Evolutionary conservation across 345 rosid genomes (phyloP).

Genomic region (Eucalyptus shirleyi): DNA sequence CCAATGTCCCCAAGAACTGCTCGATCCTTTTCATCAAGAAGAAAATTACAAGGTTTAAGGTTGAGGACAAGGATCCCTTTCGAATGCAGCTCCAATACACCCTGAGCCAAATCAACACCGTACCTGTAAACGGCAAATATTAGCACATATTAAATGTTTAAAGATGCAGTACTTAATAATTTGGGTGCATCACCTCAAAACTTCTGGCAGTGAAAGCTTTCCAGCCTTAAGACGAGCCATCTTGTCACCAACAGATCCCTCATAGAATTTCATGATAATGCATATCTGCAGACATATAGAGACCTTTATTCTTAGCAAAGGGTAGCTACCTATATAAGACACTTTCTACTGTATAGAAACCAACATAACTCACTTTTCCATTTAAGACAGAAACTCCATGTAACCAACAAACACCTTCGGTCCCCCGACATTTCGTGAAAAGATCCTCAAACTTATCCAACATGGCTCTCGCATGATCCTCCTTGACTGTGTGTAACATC

Average conservation of each 20-base stretch:
- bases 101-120: conserved; percentile 56
- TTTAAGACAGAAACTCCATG: conserved; percentile 61
- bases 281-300: conserved; percentile 30
- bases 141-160: not conserved
- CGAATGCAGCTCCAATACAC: conserved; percentile 53
- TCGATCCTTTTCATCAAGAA: conserved; percentile 53
- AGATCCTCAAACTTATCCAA: conserved; percentile 54
- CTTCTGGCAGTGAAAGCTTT: conserved; percentile 49
- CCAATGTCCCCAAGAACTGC: conserved; percentile 78
- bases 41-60: conserved; percentile 72
- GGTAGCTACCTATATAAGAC: not conserved
- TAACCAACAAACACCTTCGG: conserved; percentile 41
- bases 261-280: conserved; percentile 78
- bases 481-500: conserved; percentile 59
- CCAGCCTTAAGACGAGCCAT: conserved; percentile 80
- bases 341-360: not conserved
- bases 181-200: conserved; percentile 37
- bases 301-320: not conserved
- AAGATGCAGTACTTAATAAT: not conserved
- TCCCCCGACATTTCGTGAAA: conserved; percentile 41
- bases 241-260: conserved; percentile 81
- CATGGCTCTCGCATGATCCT: conserved; percentile 35
- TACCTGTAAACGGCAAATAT: conserved; percentile 33
- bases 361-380: conserved; percentile 49
- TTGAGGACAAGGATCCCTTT: conserved; percentile 66